Conservation (phyloP, 805 yeast species). For the Tanozyma kutaoensis region DNA sequence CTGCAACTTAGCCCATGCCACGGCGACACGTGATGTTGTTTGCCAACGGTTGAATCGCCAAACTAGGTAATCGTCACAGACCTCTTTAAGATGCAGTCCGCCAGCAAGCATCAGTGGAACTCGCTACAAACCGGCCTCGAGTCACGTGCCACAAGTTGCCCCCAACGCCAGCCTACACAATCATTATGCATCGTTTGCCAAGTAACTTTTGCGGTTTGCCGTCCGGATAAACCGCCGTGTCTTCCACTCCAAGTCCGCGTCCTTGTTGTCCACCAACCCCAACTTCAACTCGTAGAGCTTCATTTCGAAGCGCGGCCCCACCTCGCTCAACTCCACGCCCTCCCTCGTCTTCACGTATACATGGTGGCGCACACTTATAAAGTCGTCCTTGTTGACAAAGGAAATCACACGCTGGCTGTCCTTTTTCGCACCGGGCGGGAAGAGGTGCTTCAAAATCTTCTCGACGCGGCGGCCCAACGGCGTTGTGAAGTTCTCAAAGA, state of each 20-base stretch:
- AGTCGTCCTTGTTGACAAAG: conserved; percentile 83
- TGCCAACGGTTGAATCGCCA: too few relatives aligned
- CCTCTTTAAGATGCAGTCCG: too few relatives aligned
- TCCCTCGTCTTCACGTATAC: conserved; percentile 84
- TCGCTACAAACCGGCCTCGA: too few relatives aligned
- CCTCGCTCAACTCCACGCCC: conserved; percentile 83
- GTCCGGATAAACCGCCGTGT: conserved; percentile 87
- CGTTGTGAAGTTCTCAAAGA: conserved; percentile 80
- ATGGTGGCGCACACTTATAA: conserved; percentile 89
- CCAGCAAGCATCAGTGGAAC: too few relatives aligned
- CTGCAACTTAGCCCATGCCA: too few relatives aligned
- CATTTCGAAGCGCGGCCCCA: conserved; percentile 99
- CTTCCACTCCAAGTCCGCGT: conserved; percentile 98
- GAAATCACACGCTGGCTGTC: conserved; percentile 88
- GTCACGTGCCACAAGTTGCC: too few relatives aligned
- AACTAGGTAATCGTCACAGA: too few relatives aligned
- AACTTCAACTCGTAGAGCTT: conserved; percentile 74
- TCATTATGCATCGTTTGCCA: too few relatives aligned
- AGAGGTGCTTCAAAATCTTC: conserved; percentile 71
- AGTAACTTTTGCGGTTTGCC: conserved; percentile 86
- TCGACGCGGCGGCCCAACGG: conserved; percentile 74
- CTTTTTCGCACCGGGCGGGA: conserved; percentile 93
- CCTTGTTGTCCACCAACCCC: conserved; percentile 89
- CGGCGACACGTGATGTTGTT: too few relatives aligned
- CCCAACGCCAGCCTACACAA: too few relatives aligned